Evolutionary conservation across 306 rosid genomes (phyloP), one percentile per base, ranked within the genome.

Genomic region (Gynostemma pentaphyllum): DNA sequence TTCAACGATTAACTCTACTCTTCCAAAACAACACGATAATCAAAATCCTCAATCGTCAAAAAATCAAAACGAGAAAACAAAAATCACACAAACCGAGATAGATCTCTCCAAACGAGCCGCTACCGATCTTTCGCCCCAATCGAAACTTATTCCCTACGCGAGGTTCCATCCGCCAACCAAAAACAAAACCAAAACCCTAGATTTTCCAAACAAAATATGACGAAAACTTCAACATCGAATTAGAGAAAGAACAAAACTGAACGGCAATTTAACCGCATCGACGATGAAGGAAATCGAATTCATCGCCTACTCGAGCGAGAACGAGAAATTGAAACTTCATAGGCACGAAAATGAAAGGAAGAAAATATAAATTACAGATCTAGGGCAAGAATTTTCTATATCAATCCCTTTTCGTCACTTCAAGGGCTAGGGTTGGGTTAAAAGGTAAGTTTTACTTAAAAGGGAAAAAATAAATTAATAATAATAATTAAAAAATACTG

Each of bases 91-190:
- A 76, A 87, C 97, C 97, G 26, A 87, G 81, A 77, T 90, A 87
- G 90, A 90, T 90, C 94, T 90, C 96, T 16, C 97, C 97, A 23
- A 91, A 91, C 29, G 97, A 91, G 50, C 97, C 95, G 73, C 97
- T 83, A 24, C 97, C 97, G 83, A 91, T 85, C 83, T 91, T 91
- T 67, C 96, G 81, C 32, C 97, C 96, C 34, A 91, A 72, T 29
- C 91, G 85, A 77, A 85, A 91, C 86, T 82, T 91, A 50, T 89
- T 87, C 24, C 91, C 96, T 63, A 91, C 91, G 48, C 96, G 97
- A 83, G 95, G 91, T 75, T 91, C 97, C 97, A 91, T 91, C 76
- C 71, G 62, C 34, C 41, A 51, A 45, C n/a, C n/a, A 6, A 51
- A 51, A 71, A 36, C 21, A 39, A 59, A 45, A 21, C 66, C 0